phyloP scores from a whole-genome alignment of 2,329 filamentous ascomycete species.

The Diplodia intermedia region DNA sequence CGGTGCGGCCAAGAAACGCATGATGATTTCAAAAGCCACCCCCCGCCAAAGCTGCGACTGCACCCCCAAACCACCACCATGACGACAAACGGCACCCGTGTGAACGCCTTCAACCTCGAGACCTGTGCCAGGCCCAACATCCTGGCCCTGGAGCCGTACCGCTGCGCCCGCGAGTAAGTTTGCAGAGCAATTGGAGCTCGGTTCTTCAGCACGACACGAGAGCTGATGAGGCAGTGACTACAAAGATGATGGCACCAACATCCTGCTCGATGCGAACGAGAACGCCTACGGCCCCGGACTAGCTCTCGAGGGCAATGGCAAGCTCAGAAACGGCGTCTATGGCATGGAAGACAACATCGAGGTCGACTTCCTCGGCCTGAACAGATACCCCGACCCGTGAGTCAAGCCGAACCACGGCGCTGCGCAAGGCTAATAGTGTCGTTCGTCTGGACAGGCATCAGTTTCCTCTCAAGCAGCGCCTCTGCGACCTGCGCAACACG shows the following conservation, averaged over 20 bases:
- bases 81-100: constrained; percentile 27
- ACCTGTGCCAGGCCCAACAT: constrained; percentile 62
- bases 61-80: constrained; percentile 16
- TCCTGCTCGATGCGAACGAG: constrained; percentile 97
- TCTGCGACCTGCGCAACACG: constrained; percentile 88
- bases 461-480: constrained; percentile 78
- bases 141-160: constrained; percentile 60
- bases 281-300: constrained; percentile 92
- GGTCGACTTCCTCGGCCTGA: constrained; percentile 80
- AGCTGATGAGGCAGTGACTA: constrained; percentile 74
- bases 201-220: constrained; percentile 38
- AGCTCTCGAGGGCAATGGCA: constrained; percentile 57
- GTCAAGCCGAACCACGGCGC: constrained; percentile 33
- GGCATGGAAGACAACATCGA: constrained; percentile 56
- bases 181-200: constrained; percentile 34
- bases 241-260: constrained; percentile 95
- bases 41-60: constrained; percentile 23
- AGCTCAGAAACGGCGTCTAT: constrained; percentile 54
- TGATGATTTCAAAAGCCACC: constrained; percentile 21
- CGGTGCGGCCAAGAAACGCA: constrained; percentile 28
- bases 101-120: constrained; percentile 54
- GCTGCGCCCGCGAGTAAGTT: constrained; percentile 62
- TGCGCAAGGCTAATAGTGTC: neutral
- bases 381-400: constrained; percentile 91
- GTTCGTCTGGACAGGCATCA: constrained; percentile 66